phyloP scores from a whole-genome alignment of 2,329 filamentous ascomycete genomes.

The Apiospora hydei region DNA sequence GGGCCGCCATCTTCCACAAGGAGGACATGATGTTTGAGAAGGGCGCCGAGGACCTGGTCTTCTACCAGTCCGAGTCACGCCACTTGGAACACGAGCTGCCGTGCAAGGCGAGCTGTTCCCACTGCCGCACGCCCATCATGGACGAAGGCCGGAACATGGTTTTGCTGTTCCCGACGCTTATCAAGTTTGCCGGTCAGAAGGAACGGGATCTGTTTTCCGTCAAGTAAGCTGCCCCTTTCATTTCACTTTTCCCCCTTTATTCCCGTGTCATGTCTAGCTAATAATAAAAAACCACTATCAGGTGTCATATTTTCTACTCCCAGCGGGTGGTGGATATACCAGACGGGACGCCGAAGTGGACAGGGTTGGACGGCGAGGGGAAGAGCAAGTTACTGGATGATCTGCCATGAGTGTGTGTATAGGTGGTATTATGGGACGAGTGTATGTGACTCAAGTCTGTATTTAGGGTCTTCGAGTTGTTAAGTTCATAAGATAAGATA shows the following conservation, averaged over 20 bases:
- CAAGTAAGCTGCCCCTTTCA: conserved; percentile 49
- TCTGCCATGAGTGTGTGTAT: not conserved
- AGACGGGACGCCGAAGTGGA: conserved; percentile 83
- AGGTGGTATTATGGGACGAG: not conserved
- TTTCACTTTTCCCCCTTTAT: not conserved
- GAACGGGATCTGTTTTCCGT: conserved; percentile 71
- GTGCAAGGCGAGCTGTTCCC: conserved; percentile 80
- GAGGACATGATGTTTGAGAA: conserved; percentile 72
- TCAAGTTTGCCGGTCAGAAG: conserved; percentile 64
- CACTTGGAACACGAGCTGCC: conserved; percentile 72
- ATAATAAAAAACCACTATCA: conserved; percentile 24
- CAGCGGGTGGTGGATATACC: conserved; percentile 77
- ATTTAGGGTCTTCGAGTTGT: not conserved
- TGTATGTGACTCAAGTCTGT: not conserved
- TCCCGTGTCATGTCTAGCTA: not conserved
- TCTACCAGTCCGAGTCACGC: conserved; percentile 73
- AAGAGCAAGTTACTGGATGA: conserved; percentile 40
- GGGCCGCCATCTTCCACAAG: conserved; percentile 90
- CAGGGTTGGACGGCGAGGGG: conserved; percentile 60
- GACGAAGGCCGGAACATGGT: conserved; percentile 89
- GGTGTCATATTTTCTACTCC: conserved; percentile 80
- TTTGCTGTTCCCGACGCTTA: conserved; percentile 77
- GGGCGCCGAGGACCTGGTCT: conserved; percentile 69
- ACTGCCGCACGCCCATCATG: conserved; percentile 82
- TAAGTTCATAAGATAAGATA: too few relatives aligned